Evolutionary conservation across 306 rosid species (phyloP), one percentile per base, ranked within the genome.

Genomic region (Citrullus colocynthis): DNA sequence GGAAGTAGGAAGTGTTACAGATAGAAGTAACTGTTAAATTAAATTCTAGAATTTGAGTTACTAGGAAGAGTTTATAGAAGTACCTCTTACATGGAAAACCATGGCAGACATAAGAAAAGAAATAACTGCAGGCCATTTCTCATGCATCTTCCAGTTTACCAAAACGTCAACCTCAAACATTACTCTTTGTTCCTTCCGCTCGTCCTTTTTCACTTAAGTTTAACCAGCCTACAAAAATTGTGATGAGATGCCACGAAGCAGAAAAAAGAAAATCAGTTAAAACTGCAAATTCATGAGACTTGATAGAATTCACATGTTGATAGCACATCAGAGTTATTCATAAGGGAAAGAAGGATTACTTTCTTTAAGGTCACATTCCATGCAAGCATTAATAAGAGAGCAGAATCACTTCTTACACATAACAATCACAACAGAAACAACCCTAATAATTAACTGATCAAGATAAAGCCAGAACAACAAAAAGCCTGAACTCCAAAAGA

Each of bases 1-100:
- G 18, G 21, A 37, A n/a, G 39, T 15, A 4, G 42, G 14, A 36
- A 62, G 59, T 75, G 5, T 34, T 42, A 28, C 58, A 62, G 32
- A 16, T 39, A 39, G 63, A 7, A 13, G 49, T 34, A 65, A 37
- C 21, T 37, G 41, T 41, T 55, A 48, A n/a, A 17, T 55, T 60
- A 85, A 37, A 55, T 85, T 75, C 75, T 7, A n/a, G 32, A 49
- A 18, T 37, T 57, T 9, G 7, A 18, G 49, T 17, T 36, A 64
- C 28, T 4, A 9, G 72, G 17, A 4, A 75, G 72, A 49, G 73
- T 34, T 48, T 14, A 36, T n/a, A 9, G 78, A n/a, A 54, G 82
- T 90, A 95, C 98, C 98, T 80, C 60, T 82, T 76, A 81, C 65
- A 75, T 82, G 48, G 78, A 89, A 73, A 72, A 88, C 72, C 83